Percentiles rank a stretch among this genome's conserved stretches.
phyloP scores from a whole-genome alignment of 2,329 filamentous ascomycete species.

The Aureobasidium musti region DNA sequence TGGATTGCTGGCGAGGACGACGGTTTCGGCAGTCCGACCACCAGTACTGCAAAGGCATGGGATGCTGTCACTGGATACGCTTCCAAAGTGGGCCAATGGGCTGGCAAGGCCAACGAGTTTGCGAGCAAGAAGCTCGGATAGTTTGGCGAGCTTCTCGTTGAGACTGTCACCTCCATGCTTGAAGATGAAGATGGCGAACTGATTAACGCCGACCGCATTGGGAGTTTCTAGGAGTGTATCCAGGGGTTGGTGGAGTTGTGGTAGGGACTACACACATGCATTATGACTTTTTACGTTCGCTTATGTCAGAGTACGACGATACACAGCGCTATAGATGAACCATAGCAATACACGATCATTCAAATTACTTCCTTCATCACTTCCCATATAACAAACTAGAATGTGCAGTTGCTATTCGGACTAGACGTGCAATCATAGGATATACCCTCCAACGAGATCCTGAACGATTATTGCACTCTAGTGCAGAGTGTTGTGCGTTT shows the following conservation, averaged over 20 bases:
- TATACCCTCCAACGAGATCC: background rate
- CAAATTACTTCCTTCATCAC: background rate
- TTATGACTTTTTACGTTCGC: conserved; percentile 20
- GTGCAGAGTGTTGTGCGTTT: background rate
- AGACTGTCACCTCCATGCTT: background rate
- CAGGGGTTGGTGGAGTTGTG: background rate
- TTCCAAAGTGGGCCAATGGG: conserved; percentile 38
- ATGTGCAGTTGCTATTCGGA: too few species aligned
- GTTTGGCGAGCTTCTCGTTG: background rate
- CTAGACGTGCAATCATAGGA: too few species aligned
- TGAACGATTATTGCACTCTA: too few species aligned
- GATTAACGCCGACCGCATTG: background rate
- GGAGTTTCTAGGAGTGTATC: background rate
- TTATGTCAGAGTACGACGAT: background rate
- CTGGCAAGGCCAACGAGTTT: conserved; percentile 12
- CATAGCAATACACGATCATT: background rate
- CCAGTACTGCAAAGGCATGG: conserved; percentile 39
- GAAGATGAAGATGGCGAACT: background rate
- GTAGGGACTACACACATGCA: background rate
- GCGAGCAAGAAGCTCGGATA: conserved; percentile 22
- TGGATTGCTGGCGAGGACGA: conserved; percentile 31
- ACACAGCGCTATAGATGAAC: background rate
- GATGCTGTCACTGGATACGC: conserved; percentile 48
- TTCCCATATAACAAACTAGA: too few species aligned
- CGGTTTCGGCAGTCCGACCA: conserved; percentile 43